phyloP scores from a whole-genome alignment of 73 alveolate species.

The Diophrys sp. region DNA sequence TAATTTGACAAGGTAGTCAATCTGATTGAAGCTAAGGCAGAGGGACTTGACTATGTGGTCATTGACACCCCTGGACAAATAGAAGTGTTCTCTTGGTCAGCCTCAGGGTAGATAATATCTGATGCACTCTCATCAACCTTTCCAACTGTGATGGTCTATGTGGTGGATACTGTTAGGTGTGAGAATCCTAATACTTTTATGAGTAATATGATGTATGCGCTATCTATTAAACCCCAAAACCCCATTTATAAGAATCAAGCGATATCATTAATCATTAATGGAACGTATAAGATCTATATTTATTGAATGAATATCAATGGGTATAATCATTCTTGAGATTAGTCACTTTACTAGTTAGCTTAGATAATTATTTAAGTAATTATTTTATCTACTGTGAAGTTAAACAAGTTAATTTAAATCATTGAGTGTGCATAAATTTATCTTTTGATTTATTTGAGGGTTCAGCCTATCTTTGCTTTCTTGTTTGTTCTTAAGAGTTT shows the following conservation, averaged over 20 bases:
- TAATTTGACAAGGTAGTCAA: conserved; percentile 76
- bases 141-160: conserved; percentile 90
- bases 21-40: conserved; percentile 57
- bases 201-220: conserved; percentile 94
- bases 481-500: too few relatives aligned
- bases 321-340: conserved; percentile 93
- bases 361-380: conserved; percentile 90
- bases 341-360: conserved; percentile 81
- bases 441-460: too few relatives aligned
- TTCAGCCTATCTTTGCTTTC: too few relatives aligned
- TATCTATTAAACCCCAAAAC: conserved; percentile 66
- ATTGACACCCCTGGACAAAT: conserved; percentile 97
- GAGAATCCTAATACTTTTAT: conserved; percentile 94
- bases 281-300: conserved; percentile 46
- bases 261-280: conserved; percentile 67
- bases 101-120: conserved; percentile 91
- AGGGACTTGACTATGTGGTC: conserved; percentile 56
- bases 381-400: too few relatives aligned
- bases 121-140: conserved; percentile 82
- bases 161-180: conserved; percentile 91
- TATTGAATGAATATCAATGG: conserved; percentile 77
- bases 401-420: too few relatives aligned
- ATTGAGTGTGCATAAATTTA: too few relatives aligned
- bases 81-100: conserved; percentile 95
- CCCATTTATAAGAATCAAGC: conserved; percentile 88